phyloP scores from a whole-genome alignment of 495 filamentous ascomycete species.

The Podospora australis region DNA sequence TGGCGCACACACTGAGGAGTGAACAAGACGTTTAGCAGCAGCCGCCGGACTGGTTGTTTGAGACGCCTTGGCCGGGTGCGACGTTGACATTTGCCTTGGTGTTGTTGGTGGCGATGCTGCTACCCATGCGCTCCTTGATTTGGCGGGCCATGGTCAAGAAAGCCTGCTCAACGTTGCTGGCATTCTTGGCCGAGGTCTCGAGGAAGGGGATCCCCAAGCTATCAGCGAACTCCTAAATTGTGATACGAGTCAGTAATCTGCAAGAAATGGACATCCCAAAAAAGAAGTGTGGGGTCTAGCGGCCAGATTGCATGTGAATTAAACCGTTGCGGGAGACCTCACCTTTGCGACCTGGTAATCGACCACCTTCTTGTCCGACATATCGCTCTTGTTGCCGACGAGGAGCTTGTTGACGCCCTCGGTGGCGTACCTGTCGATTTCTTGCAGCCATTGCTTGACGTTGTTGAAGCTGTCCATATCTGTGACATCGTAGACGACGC shows the following conservation, averaged over 20 bases:
- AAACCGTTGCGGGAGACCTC: slow-evolving; percentile 9
- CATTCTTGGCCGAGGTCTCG: slow-evolving; percentile 99
- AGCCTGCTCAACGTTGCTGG: slow-evolving; percentile 97
- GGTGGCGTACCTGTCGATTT: slow-evolving; percentile 97
- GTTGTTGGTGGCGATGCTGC: slow-evolving; percentile 85
- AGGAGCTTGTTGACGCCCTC: slow-evolving; percentile 99
- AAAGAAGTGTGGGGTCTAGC: background rate
- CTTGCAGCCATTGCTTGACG: slow-evolving; percentile 99
- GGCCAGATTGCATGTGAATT: slow-evolving; percentile 1
- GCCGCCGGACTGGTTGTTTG: slow-evolving; percentile 79
- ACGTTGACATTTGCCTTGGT: slow-evolving; percentile 98
- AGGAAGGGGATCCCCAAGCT: slow-evolving; percentile 98
- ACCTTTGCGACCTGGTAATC: slow-evolving; percentile 99
- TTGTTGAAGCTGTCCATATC: slow-evolving; percentile 99
- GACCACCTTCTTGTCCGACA: slow-evolving; percentile 99
- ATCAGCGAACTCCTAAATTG: slow-evolving; percentile 86
- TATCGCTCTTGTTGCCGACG: slow-evolving; percentile 99
- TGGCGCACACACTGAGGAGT: slow-evolving; percentile 10
- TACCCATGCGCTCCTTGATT: slow-evolving; percentile 99
- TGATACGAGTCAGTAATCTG: slow-evolving; percentile 10
- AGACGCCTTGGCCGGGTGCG: slow-evolving; percentile 86
- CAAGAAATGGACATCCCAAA: background rate
- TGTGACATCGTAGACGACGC: slow-evolving; percentile 99
- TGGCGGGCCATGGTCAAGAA: slow-evolving; percentile 99
- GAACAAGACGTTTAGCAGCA: slow-evolving; percentile 69